A percentile compares a stretch with the other conserved stretches of the same genome.
Conservation (phyloP, 1,284 basidiomycete genomes). For the Coniophora puteana region DNA sequence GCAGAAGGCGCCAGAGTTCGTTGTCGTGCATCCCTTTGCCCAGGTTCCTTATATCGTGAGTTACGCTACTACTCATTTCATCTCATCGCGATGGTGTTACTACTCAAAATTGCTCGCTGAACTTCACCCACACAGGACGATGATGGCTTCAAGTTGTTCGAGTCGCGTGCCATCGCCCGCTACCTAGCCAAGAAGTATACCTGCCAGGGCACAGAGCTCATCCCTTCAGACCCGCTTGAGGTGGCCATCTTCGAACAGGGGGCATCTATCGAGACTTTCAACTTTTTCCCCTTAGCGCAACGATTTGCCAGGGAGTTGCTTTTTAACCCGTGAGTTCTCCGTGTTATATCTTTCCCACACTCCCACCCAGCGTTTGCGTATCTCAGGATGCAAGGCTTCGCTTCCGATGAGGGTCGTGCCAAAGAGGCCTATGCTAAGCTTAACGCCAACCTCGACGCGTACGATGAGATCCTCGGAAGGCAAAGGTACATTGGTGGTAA, state of each 20-base stretch:
- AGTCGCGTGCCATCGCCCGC: constrained; percentile 44
- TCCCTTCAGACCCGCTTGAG: constrained; percentile 20
- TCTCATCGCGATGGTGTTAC: neutral
- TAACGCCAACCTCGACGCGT: constrained; percentile 35
- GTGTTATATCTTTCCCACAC: constrained; percentile 17
- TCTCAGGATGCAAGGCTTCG: neutral
- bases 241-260: constrained; percentile 8
- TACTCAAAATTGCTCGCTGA: constrained; percentile 1
- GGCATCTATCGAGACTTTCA: neutral
- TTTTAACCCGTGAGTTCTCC: constrained; percentile 19
- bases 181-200: constrained; percentile 40
- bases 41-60: neutral
- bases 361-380: constrained; percentile 1
- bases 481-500: constrained; percentile 41
- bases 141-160: constrained; percentile 36
- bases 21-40: neutral
- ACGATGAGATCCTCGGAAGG: constrained; percentile 42
- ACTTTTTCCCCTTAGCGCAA: constrained; percentile 27
- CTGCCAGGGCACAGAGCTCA: constrained; percentile 24
- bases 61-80: no score
- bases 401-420: constrained; percentile 22
- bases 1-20: neutral
- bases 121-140: constrained; percentile 25
- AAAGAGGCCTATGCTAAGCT: constrained; percentile 23
- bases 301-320: constrained; percentile 20